Base-by-base conservation (phyloP, 768 basidiomycete species). In the Naganishia kalamii region DNA sequence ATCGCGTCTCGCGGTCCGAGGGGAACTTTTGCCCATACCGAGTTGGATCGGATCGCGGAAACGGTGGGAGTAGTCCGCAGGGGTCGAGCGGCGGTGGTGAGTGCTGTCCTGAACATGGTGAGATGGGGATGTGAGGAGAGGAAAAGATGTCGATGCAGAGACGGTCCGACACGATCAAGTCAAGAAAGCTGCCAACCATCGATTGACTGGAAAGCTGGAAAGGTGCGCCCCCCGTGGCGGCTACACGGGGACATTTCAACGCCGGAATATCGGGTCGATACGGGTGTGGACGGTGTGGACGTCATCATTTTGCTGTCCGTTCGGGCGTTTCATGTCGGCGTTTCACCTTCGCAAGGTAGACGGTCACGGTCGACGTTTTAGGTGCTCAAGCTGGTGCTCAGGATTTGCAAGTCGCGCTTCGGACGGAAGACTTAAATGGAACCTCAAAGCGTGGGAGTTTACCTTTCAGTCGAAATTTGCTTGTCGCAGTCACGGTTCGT, bases 11-110 rank as follows among this genome's bases (percentile, higher is more conserved):
- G 60, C 44, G 60, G 65, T 12, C 66, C 65, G 23, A 50, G 57
- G 10, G 74, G 73, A 37, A 76, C 75, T 40, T 72, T 71, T 17
- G 72, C 66, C 75, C 75, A 76, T 7, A 68, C 69, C 29, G 73
- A 74, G 23, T 68, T 71, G 11, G 69, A 32, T 44, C 71, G 61
- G 46, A 66, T 54, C 17, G 69, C 68, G 7, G 69, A 49, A 10
- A 61, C 47, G 4, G 70, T 63, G 13, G 65, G 27, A 13, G 52
- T 54, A 12, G 67, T 30, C 43, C 41, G 29, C n/a, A 48, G 25
- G 19, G 60, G 41, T 30, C 60, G 60, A 35, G 43, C 25, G 27
- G 32, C 30, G 1, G 43, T 41, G 40, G 60, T 44, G 43, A 48
- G 32, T 1, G 60, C 46, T 30, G 29, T 32, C 29, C 60, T 61